A percentile compares a stretch with the other conserved stretches of the same genome.
phyloP scores from a whole-genome alignment of 2,329 filamentous ascomycete species.

The Colletotrichum theobromicola region DNA sequence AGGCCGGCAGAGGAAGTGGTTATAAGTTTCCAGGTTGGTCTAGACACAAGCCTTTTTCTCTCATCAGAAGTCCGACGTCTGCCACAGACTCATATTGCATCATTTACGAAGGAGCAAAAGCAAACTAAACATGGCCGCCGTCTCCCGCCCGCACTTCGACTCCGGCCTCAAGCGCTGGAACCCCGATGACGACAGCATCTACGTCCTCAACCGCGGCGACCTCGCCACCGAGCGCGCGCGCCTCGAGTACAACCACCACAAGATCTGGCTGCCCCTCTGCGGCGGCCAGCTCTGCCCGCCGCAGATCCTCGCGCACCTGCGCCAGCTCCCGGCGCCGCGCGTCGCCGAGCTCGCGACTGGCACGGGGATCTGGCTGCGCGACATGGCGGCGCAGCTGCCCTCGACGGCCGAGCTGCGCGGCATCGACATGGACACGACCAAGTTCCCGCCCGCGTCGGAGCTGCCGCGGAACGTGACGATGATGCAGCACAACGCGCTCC shows the following conservation, averaged over 20 bases:
- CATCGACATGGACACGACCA: constrained; percentile 23
- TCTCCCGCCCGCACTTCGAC: background rate
- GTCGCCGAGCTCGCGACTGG: constrained; percentile 24
- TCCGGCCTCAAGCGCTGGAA: background rate
- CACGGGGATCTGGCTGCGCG: constrained; percentile 26
- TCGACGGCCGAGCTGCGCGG: constrained; percentile 15
- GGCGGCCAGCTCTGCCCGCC: background rate
- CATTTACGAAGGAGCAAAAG: background rate
- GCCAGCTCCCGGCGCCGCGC: background rate
- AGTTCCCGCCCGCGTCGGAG: constrained; percentile 16
- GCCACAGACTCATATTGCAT: background rate
- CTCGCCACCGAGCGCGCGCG: background rate
- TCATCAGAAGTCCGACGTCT: background rate
- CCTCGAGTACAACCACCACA: constrained; percentile 9
- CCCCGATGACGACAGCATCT: background rate
- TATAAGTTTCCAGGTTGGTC: background rate
- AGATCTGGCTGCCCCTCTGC: background rate
- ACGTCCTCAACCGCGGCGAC: background rate
- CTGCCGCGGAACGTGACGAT: constrained; percentile 19
- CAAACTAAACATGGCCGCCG: background rate
- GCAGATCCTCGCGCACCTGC: background rate
- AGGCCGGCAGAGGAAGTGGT: background rate
- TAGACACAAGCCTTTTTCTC: background rate
- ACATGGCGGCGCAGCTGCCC: constrained; percentile 20
- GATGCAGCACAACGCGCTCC: background rate